These are phyloP conservation scores for Hordeum vulgare DNA, from an alignment of 176 grass and related monocot species.

Conservation along the genomic window MorexV3_pseudomolecules_assembly NC_058523.1:66858967-66859466, in stretches of 20 bases:
- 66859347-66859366: conserved; percentile 10
- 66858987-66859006: conserved; percentile 82
- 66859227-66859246: too few species aligned
- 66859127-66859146: conserved; percentile 87
- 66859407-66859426: background rate
- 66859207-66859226: conserved; percentile 69
- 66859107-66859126: conserved; percentile 87
- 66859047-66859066: conserved; percentile 84
- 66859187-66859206: conserved; percentile 58
- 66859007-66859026: conserved; percentile 77
- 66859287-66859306: too few species aligned
- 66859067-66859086: conserved; percentile 63
- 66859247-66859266: too few species aligned
- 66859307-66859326: conserved; percentile 65
- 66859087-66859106: conserved; percentile 81
- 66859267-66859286: too few species aligned
- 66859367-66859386: background rate
- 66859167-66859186: conserved; percentile 85
- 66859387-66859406: background rate
- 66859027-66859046: conserved; percentile 72
- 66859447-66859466: conserved; percentile 19
- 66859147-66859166: conserved; percentile 80
- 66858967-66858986: conserved; percentile 46
- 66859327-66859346: conserved; percentile 48
- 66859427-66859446: background rate